These are phyloP conservation scores for Suillus brevipes DNA, from an alignment of 768 basidiomycete genomes.

Conservation along the genomic window DNA sequence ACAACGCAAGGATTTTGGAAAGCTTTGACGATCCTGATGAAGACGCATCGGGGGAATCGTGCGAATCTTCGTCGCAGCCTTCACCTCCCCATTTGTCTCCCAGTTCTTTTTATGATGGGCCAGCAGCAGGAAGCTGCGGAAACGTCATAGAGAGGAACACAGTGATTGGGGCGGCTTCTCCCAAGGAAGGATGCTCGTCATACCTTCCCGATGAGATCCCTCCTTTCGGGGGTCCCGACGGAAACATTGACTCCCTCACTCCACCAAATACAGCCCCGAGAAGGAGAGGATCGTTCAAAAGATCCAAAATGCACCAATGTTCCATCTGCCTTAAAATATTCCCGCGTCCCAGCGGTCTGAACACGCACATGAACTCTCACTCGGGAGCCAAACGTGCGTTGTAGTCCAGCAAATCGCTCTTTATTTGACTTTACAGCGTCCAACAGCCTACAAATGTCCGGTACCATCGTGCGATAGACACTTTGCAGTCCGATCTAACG, in stretches of 20 bases:
- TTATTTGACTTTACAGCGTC: constrained; percentile 11
- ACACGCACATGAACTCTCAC: constrained; percentile 56
- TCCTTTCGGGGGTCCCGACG: constrained; percentile 12
- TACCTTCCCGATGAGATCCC: constrained; percentile 7
- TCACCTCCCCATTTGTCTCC: constrained; percentile 10
- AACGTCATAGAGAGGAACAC: constrained; percentile 12
- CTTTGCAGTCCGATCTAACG: constrained; percentile 81
- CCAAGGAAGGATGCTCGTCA: background rate
- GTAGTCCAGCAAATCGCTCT: background rate
- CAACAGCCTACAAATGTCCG: constrained; percentile 43
- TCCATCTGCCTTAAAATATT: constrained; percentile 44
- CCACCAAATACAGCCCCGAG: background rate
- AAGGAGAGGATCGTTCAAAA: constrained; percentile 28
- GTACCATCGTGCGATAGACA: constrained; percentile 62
- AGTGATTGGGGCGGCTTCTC: background rate
- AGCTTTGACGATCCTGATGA: constrained; percentile 20
- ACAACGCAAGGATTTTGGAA: constrained; percentile 22
- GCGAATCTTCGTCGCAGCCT: constrained; percentile 9
- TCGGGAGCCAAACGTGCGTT: constrained; percentile 50
- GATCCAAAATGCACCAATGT: constrained; percentile 52
- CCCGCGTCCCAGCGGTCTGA: constrained; percentile 51
- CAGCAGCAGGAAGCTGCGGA: constrained; percentile 24
- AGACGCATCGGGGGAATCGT: constrained; percentile 15
- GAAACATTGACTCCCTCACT: background rate
- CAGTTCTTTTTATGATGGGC: constrained; percentile 6